Conservation (phyloP, 2,329 filamentous ascomycete genomes). For the Alternaria triticimaculans region DNA sequence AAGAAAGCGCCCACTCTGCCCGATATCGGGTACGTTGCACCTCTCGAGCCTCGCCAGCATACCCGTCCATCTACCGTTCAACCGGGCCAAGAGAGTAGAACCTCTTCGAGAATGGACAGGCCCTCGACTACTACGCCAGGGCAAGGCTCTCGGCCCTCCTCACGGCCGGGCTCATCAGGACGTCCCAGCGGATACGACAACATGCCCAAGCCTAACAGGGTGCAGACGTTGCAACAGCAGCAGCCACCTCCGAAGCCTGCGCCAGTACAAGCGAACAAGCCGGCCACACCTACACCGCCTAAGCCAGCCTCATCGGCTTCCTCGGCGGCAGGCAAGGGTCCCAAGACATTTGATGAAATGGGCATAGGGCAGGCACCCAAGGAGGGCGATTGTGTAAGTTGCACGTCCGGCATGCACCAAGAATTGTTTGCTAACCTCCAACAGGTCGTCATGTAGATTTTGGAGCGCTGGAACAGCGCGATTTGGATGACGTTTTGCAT, state of each 20-base stretch:
- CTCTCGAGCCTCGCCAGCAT: slow-evolving; percentile 45
- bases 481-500: slow-evolving; percentile 20
- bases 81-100: slow-evolving; percentile 43
- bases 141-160: slow-evolving; percentile 23
- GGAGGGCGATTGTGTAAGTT: slow-evolving; percentile 86
- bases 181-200: slow-evolving; percentile 33
- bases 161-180: slow-evolving; percentile 41
- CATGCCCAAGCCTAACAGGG: slow-evolving; percentile 33
- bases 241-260: slow-evolving; percentile 24
- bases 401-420: not conserved
- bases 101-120: slow-evolving; percentile 31
- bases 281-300: slow-evolving; percentile 32
- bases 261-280: slow-evolving; percentile 25
- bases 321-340: slow-evolving; percentile 69
- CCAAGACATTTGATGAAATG: slow-evolving; percentile 98
- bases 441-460: slow-evolving; percentile 39
- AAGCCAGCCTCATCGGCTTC: slow-evolving; percentile 39
- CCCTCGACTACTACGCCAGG: slow-evolving; percentile 32
- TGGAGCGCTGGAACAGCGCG: not conserved
- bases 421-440: slow-evolving; percentile 11
- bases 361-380: slow-evolving; percentile 84
- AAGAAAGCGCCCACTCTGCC: slow-evolving; percentile 44
- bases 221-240: slow-evolving; percentile 32
- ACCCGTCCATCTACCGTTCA: slow-evolving; percentile 44
- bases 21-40: slow-evolving; percentile 48